Evolutionary conservation across 1,139 yeast genomes (phyloP), one percentile per base, ranked within the genome.

Genomic region (Kluyveromyces sp.): DNA sequence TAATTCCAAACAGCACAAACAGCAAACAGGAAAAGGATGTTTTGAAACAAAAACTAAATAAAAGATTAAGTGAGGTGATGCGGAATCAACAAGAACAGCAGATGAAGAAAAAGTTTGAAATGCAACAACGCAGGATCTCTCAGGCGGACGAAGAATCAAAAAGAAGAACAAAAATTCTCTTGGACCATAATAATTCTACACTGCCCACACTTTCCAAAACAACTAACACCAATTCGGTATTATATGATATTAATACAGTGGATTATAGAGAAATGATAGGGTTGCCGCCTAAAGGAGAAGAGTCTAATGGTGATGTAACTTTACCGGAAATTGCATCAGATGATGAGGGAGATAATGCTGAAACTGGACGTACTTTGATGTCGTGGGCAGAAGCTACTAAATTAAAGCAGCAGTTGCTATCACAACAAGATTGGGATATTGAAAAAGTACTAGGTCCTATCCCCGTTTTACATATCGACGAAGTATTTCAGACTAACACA

Each of bases 401-500:
- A 25, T 41, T 64, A 34, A 56, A 58, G 38, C 55, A 61, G 34
- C 62, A 60, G 33, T 69, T 87, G 39, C 63, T 73, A 39, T 67
- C 71, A 42, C 95, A 86, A 61, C 78, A 76, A 51, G 64, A 67
- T 25, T 68, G 83, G 48, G 83, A 89, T 60, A 96, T 96, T 0
- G 78, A 74, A 46, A 61, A 73, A 3, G 77, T 89, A 1, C 89
- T 90, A 70, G 96, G 96, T 0, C 84, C 86, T 10, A 75, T 84
- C 28, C 83, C 86, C 0, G 79, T 80, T 3, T 66, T 86, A 48
- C 77, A 80, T 41, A 76, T 86, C 62, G 83, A 78, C 42, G 87
- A 81, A 51, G 79, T 87, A 25, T 85, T 87, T 60, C 75, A 77
- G 44, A 26, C 43, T 3, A 41, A 27, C 21, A 71, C 67, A 38